Percentiles rank a stretch among this genome's conserved stretches.
These are phyloP conservation scores for Rubroshorea leprosula DNA, from an alignment of 345 rosid genomes.

Conservation along the genomic window DNA sequence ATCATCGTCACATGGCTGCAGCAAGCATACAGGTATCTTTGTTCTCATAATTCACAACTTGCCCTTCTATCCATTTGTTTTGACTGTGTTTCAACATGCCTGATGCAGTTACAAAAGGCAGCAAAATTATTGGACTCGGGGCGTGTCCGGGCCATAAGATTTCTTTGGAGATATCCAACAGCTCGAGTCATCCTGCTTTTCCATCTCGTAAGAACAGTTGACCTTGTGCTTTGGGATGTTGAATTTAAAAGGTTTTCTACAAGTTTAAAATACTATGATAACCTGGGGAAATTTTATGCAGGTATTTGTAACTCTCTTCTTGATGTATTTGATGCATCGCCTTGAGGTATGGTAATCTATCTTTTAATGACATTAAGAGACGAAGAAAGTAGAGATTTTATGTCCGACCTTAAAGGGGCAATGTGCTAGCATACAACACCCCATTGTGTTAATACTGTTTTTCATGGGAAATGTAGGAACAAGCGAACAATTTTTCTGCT, in stretches of 20 bases:
- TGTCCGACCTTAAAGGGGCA: neutral
- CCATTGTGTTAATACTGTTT: neutral
- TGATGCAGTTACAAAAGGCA: constrained; percentile 79
- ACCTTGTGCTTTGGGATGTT: neutral
- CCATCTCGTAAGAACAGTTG: constrained; percentile 62
- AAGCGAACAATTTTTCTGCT: constrained; percentile 63
- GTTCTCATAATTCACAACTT: constrained; percentile 10
- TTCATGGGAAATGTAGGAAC: constrained; percentile 45
- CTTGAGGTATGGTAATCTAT: constrained; percentile 62
- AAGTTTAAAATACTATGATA: constrained; percentile 15
- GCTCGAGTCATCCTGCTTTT: constrained; percentile 74
- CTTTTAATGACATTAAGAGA: neutral
- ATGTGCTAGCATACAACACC: neutral
- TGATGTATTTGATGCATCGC: constrained; percentile 93
- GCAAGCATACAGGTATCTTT: constrained; percentile 71
- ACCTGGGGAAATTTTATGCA: constrained; percentile 27
- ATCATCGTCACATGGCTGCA: constrained; percentile 76
- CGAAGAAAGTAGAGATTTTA: too few species aligned
- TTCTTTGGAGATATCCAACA: constrained; percentile 94
- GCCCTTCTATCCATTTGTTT: constrained; percentile 3
- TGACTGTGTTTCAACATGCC: constrained; percentile 16
- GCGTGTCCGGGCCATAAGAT: constrained; percentile 92
- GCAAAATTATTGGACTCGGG: constrained; percentile 88
- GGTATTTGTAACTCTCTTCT: constrained; percentile 94
- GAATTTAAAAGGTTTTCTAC: neutral